Base-by-base conservation (phyloP, 2,329 filamentous ascomycete genomes). In the Curvularia verruculosa region DNA sequence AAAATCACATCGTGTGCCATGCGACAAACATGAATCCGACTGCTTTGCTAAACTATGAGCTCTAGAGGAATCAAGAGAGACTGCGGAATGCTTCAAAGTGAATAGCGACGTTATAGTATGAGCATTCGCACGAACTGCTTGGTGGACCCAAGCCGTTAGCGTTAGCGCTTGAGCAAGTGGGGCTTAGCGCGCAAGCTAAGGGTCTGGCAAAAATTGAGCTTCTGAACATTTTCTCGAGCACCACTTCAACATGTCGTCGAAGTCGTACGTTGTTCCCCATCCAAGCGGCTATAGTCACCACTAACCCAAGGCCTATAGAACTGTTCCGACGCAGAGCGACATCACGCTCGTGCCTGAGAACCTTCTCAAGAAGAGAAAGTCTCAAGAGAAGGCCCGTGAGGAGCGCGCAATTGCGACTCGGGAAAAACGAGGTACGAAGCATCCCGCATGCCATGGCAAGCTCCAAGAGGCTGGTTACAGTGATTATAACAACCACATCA, bases 321-420 rank as follows among this genome's bases (percentile, higher is more conserved):
- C 88, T 83, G 91, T 96, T 78, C 92, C 95, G 72, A 96, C 92
- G 81, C 84, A 93, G 82, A 91, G 97, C 82, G 90, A 98, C 82
- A 88, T 99, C 39, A 57, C 49, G 81, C 86, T 98, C 81, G 92
- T 98, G 79, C 95, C 95, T 74, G 95, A 99, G 91, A 99, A 95
- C 76, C 91, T 99, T 78, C 88, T 99, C 82, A 99, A 99, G 91
- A 99, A 99, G 92, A 91, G 95, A 86, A 99, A 99, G 92, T 92
- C 88, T 82, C 94, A 97, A 85, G 95, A 99, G 89, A 96, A 97
- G 89, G 92, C 93, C 80, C 91, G 93, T 81, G 93, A 95, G 81
- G 91, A 94, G 83, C 89, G 89, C 80, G 82, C 85, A 71, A 86
- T 90, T 68, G 90, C 91, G 76, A 80, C 87, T 69, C 86, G 92